Base-by-base conservation (phyloP, 2,329 filamentous ascomycete species). In the Penicillium sp. region DNA sequence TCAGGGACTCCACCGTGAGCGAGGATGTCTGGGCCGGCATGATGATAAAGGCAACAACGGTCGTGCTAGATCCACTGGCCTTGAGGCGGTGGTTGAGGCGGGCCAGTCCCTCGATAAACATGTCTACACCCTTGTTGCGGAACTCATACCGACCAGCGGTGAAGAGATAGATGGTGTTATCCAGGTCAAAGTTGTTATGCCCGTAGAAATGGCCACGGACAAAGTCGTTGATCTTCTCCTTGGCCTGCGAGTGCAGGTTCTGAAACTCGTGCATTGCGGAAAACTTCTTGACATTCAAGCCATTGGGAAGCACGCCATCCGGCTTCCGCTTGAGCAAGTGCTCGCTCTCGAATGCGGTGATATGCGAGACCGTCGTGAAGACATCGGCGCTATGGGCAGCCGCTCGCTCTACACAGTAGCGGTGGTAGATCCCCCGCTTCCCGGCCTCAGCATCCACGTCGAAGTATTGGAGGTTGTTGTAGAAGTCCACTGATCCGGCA, bases 251-350 rank as follows among this genome's bases (percentile, higher is more conserved):
- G 70, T 97, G 93, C 62, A 98, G 71, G 64, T 98, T 98, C 68
- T 98, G 93, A 74, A 97, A 97, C 69, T 98, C 93, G 74, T 98
- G 93, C 58, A 96, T 90, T 5, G 93, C 93, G 7, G 90, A 91
- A 73, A 97, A 97, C 68, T 97, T 97, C 69, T 90, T 96, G 47
- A 98, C 93, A 59, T 98, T 98, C 59, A 98, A 77, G 50, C 93
- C 93, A 59, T 98, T 98, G 54, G 93, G 93, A 53, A 97, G 70
- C 5, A 98, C 93, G 28, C 93, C 93, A 57, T 98, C 93, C 1
- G 93, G 93, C 71, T 97, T 97, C 51, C 93, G 85, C 78, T 97
- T 97, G 51, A 98, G 78, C 55, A 98, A 71, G 70, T 98, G 91
- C 74, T 98, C 93, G 59, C 88, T 94, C 71, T 98, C 93, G 68